phyloP scores from a whole-genome alignment of 2,329 filamentous ascomycete species.

The Ophiostoma triangulosporum region DNA sequence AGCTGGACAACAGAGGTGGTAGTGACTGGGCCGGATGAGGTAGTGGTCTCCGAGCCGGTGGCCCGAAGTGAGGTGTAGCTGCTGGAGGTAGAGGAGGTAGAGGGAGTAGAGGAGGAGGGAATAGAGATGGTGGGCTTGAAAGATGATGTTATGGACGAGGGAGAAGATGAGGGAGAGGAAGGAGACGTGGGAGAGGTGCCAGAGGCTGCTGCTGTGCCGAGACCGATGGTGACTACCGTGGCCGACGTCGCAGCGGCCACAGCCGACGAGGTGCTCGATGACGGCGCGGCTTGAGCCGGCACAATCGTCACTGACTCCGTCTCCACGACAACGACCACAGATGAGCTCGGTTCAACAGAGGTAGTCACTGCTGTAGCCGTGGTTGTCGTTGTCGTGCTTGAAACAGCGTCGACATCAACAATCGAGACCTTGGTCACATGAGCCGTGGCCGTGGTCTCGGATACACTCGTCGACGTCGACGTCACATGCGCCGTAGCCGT shows the following conservation, averaged over 20 bases:
- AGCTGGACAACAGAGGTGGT: not conserved
- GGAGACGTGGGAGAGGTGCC: not conserved
- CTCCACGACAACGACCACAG: not conserved
- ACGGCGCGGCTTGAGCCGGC: not conserved
- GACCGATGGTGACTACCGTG: not conserved
- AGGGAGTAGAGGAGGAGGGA: not conserved
- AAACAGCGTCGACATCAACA: conserved; percentile 12
- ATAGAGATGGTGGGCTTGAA: not conserved
- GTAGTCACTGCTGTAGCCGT: not conserved
- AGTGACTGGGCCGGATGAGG: not conserved
- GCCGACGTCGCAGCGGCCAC: not conserved
- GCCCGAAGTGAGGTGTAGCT: not conserved
- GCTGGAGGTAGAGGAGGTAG: not conserved
- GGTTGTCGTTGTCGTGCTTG: conserved; percentile 5
- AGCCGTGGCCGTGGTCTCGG: conserved; percentile 11
- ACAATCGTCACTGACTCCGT: not conserved
- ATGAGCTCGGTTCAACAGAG: not conserved
- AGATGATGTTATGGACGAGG: not conserved
- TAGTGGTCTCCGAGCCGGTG: not conserved
- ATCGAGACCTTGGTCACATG: conserved; percentile 16
- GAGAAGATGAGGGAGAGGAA: not conserved
- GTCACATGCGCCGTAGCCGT: conserved; percentile 13
- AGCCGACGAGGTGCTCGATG: not conserved
- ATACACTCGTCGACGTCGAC: conserved; percentile 3
- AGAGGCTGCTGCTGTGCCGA: not conserved